Conservation (phyloP, 108 stramenopile species). For the Seminavis robusta region DNA sequence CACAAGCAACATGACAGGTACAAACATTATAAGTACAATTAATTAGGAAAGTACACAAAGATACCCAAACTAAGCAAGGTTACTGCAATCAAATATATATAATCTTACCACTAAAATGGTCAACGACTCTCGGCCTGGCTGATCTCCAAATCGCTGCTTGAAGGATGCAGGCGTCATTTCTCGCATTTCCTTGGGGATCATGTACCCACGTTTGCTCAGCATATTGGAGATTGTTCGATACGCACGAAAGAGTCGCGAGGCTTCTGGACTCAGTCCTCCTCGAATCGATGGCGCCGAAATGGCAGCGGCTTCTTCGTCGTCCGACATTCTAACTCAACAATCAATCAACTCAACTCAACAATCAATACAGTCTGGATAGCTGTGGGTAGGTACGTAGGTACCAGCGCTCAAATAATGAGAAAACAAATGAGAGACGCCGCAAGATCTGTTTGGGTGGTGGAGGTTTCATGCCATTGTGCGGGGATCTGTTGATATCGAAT, state of each 20-base stretch:
- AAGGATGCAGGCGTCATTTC: constrained; percentile 86
- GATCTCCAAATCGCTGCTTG: constrained; percentile 75
- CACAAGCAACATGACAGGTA: neutral
- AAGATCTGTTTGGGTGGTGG: no score
- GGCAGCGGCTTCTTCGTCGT: constrained; percentile 25
- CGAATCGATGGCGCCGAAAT: constrained; percentile 39
- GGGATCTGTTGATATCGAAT: no score
- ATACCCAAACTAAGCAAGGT: neutral
- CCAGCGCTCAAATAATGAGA: no score
- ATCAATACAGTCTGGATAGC: no score
- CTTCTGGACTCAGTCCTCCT: constrained; percentile 58
- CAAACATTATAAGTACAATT: neutral
- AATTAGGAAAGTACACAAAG: no score
- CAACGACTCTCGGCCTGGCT: constrained; percentile 72
- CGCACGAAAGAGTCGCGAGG: constrained; percentile 90
- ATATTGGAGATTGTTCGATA: constrained; percentile 89
- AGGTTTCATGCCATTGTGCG: no score
- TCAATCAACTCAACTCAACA: no score
- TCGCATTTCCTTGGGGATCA: constrained; percentile 80
- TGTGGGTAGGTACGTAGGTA: no score
- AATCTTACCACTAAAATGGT: constrained; percentile 84
- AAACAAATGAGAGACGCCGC: no score
- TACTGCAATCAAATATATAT: constrained; percentile 22
- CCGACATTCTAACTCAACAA: no score
- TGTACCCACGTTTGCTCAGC: constrained; percentile 88